Base-by-base conservation (phyloP, 1,284 basidiomycete species). In the Cryptococcus sp. region DNA sequence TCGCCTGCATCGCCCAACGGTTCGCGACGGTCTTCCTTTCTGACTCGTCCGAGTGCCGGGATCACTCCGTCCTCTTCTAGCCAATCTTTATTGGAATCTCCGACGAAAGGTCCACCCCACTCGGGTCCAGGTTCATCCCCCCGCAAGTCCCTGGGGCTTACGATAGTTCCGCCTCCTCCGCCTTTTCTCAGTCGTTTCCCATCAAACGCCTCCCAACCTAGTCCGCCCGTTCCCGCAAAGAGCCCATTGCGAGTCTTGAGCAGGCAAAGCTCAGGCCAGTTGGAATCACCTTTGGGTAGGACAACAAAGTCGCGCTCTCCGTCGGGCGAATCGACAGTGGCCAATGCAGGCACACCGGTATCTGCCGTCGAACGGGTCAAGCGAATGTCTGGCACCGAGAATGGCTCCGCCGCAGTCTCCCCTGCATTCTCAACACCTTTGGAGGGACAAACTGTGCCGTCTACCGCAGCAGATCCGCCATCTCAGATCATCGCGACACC, bases 211-310 rank as follows among this genome's bases (percentile, higher is more conserved):
- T 38, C 59, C 4, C 35, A 56, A 22, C 66, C 71, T 4, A 69
- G 65, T 45, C 77, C 77, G 5, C 71, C 76, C 17, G 58, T 79
- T 1, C 78, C 78, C 4, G 69, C 68, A 3, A 73, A 73, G 55
- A 74, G 66, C 47, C 78, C 78, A 0, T 48, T 78, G 16, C 65
- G 76, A 8, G 54, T 63, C 3, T 47, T 70, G 0, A 69, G 66
- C 23, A 48, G 62, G 16, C 55, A 60, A 25, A 57, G 42, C 22
- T 58, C 62, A 11, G 61, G 27, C 4, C 35, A 47, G 22, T 47
- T 48, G n/a, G 43, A 48, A 19, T 42, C 25, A 19, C n/a, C 40
- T 7, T 48, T 42, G 17, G 45, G 42, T 10, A 23, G 43, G 46
- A 30, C 19, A 23, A 47, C 46, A 47, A 20, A 35, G 13, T 35